Base-by-base conservation (phyloP, 2,329 filamentous ascomycete species). In the Beauveria sp. region DNA sequence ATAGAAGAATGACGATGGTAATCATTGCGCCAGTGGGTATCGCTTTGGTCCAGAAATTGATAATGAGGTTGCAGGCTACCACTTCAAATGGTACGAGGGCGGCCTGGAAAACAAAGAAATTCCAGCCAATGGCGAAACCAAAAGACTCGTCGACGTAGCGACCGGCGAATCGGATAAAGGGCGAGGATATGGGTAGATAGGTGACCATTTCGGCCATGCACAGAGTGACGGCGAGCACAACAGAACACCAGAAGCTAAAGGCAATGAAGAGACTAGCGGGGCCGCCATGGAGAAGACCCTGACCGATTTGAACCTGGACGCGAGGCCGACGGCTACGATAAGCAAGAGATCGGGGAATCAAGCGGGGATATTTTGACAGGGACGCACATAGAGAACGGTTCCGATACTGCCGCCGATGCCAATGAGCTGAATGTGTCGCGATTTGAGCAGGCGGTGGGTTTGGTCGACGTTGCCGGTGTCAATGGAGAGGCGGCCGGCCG, bases 121-220 rank as follows among this genome's bases (percentile, higher is more conserved):
- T 90, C 83, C 87, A 90, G 5, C 88, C 88, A 1, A 86, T 83
- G 7, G 87, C 87, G 62, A 90, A 87, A 1, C 88, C 88, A 63
- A 91, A 88, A 2, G 88, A 87, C 65, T 90, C 87, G 66, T 91
- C 88, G 34, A 91, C 88, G 66, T 85, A 91, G 52, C 87, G 83
- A 16, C 88, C 88, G 4, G 89, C 89, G 68, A 92, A 90, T 28
- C 87, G 85, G 69, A 92, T 89, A 71, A 93, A 92, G 0, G 88
- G 88, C 46, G 88, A 90, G 0, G 88, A 90, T 60, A 92, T 89
- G 8, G 89, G 89, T 2, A 90, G 76, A 65, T 88, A 90, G 0
- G 87, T 89, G 8, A 90, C 88, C 88, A 91, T 90, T 71, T 91
- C 89, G 14, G 87, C 86, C 76, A 89, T 84, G 69, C 76, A 81